phyloP scores from a whole-genome alignment of 352 stramenopile species.

The Pythium dissimile region DNA sequence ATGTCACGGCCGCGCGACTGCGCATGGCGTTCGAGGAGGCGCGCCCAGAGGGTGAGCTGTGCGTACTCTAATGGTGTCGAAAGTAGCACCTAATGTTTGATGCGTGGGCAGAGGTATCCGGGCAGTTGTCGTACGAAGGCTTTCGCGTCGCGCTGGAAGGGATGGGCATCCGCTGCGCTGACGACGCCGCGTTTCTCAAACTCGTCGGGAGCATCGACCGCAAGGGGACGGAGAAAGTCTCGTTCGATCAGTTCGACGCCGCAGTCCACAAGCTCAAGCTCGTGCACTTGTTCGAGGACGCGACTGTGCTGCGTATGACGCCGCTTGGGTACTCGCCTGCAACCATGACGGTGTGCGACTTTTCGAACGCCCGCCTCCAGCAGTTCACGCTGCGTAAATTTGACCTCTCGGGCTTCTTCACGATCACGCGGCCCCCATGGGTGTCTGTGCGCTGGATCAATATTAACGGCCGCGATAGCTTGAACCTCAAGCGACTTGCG shows the following conservation, averaged over 20 bases:
- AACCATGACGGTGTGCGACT: constrained; percentile 71
- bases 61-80: too few species aligned
- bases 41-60: constrained; percentile 32
- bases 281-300: constrained; percentile 82
- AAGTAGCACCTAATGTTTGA: background rate
- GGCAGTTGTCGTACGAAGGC: constrained; percentile 47
- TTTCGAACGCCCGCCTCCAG: constrained; percentile 67
- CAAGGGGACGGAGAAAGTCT: constrained; percentile 37
- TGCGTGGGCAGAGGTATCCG: constrained; percentile 18
- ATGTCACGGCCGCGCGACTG: constrained; percentile 72
- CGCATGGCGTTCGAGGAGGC: constrained; percentile 70
- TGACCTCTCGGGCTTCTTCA: constrained; percentile 73
- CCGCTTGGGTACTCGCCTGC: constrained; percentile 46
- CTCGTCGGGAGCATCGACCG: constrained; percentile 69
- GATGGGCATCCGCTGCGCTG: constrained; percentile 67
- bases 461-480: constrained; percentile 67
- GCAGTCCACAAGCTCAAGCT: constrained; percentile 86
- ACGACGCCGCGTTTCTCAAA: constrained; percentile 69
- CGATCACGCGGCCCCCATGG: constrained; percentile 62
- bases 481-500: constrained; percentile 82
- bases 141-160: constrained; percentile 59
- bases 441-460: constrained; percentile 89
- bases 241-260: constrained; percentile 72
- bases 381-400: constrained; percentile 52
- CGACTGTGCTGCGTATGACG: constrained; percentile 54